Evolutionary conservation across 1,284 basidiomycete genomes (phyloP).

Genomic region (Pseudomicrostroma phylloplanum): DNA sequence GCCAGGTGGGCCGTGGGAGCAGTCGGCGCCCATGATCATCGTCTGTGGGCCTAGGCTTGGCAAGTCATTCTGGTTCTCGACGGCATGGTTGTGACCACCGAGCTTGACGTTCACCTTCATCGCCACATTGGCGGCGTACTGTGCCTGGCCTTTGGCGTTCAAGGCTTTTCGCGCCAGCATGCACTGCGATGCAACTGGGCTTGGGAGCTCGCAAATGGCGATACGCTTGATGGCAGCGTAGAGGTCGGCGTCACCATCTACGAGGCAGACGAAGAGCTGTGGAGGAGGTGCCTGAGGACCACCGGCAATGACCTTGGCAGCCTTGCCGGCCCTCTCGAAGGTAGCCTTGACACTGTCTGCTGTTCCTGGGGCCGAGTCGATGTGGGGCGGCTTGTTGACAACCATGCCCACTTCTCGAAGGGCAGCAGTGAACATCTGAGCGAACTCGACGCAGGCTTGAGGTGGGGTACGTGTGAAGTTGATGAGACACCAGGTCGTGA

Average conservation of each 20-base stretch:
- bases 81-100: constrained; percentile 52
- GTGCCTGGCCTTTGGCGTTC: constrained; percentile 43
- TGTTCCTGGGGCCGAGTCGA: neutral
- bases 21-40: constrained; percentile 53
- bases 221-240: constrained; percentile 53
- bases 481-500: constrained; percentile 29
- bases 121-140: constrained; percentile 53
- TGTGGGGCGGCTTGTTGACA: constrained; percentile 10
- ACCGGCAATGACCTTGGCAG: constrained; percentile 14
- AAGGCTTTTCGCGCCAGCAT: constrained; percentile 30
- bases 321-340: constrained; percentile 15
- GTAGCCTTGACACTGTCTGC: constrained; percentile 6
- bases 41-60: constrained; percentile 40
- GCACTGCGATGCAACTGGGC: constrained; percentile 51
- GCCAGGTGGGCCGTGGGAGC: constrained; percentile 45
- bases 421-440: constrained; percentile 11
- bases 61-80: constrained; percentile 30
- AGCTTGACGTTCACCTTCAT: constrained; percentile 53
- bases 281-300: constrained; percentile 18
- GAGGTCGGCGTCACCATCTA: constrained; percentile 39
- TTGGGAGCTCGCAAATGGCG: constrained; percentile 42
- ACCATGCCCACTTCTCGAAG: constrained; percentile 21
- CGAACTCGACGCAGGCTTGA: constrained; percentile 14
- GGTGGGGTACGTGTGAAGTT: constrained; percentile 20
- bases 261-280: constrained; percentile 30